phyloP scores from a whole-genome alignment of 768 basidiomycete species.

The Porphyrellus cyaneotinctus region DNA sequence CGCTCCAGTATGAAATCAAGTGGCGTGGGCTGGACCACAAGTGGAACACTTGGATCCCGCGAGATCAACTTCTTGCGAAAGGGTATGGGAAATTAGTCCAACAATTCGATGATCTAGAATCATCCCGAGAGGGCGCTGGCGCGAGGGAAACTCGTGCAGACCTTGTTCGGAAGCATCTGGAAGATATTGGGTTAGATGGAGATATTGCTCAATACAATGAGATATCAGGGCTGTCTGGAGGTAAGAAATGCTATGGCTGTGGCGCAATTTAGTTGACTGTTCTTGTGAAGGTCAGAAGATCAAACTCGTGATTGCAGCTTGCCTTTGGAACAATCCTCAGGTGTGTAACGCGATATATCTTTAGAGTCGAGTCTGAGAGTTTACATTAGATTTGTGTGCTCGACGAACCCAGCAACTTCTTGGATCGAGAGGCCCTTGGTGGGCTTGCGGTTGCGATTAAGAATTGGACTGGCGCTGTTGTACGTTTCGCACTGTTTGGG shows the following conservation, averaged over 20 bases:
- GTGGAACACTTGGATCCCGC: conserved; percentile 88
- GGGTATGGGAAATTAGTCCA: conserved; percentile 88
- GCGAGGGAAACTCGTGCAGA: conserved; percentile 78
- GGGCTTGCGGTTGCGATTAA: conserved; percentile 92
- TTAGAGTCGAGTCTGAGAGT: conserved; percentile 4
- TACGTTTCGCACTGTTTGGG: conserved; percentile 30
- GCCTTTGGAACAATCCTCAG: conserved; percentile 95
- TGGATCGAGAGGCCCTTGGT: conserved; percentile 93
- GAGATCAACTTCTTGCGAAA: conserved; percentile 80
- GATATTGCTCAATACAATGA: conserved; percentile 99
- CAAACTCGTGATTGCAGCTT: conserved; percentile 91
- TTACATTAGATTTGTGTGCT: conserved; percentile 57
- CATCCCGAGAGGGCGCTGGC: conserved; percentile 93
- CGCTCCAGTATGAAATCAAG: conserved; percentile 89
- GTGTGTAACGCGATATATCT: conserved; percentile 34
- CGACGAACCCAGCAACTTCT: conserved; percentile 94
- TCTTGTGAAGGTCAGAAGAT: conserved; percentile 83
- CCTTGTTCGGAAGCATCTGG: conserved; percentile 85
- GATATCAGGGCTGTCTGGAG: conserved; percentile 90
- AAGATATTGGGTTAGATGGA: conserved; percentile 94
- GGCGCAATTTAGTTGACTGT: conserved; percentile 11
- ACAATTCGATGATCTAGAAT: conserved; percentile 95
- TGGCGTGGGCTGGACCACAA: conserved; percentile 81
- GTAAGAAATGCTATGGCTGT: conserved; percentile 36
- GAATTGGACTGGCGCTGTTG: conserved; percentile 91